Conservation (phyloP, 2,329 filamentous ascomycete species). For the Claviceps monticola region DNA sequence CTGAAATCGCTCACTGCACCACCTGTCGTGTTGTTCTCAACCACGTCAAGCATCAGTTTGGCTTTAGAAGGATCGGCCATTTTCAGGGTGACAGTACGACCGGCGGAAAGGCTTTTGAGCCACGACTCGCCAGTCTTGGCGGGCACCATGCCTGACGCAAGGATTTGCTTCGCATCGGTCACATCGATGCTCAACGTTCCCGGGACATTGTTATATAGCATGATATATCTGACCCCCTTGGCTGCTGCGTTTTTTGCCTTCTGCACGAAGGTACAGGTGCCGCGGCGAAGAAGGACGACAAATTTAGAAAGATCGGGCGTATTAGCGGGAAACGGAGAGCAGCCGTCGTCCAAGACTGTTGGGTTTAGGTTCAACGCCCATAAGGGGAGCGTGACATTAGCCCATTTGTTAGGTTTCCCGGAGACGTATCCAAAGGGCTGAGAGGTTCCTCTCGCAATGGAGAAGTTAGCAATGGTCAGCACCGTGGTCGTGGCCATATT, state of each 20-base stretch:
- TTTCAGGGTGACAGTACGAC: conserved; percentile 23
- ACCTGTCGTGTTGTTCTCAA: neutral
- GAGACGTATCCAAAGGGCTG: conserved; percentile 24
- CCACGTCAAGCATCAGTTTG: neutral
- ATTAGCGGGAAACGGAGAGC: conserved; percentile 31
- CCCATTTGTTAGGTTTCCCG: conserved; percentile 25
- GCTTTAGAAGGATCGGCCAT: conserved; percentile 18
- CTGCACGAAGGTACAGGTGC: conserved; percentile 26
- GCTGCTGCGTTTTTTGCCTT: conserved; percentile 6
- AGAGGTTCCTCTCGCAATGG: neutral
- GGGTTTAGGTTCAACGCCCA: conserved; percentile 29
- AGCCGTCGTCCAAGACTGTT: conserved; percentile 31
- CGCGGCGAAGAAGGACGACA: conserved; percentile 41
- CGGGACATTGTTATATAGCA: conserved; percentile 43
- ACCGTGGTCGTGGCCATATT: conserved; percentile 11
- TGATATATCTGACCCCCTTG: conserved; percentile 43
- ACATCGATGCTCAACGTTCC: conserved; percentile 3
- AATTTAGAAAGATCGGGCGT: conserved; percentile 37
- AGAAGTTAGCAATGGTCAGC: neutral
- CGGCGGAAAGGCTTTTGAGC: conserved; percentile 23
- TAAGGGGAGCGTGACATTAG: conserved; percentile 23
- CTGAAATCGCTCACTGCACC: conserved; percentile 5
- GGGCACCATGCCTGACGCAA: conserved; percentile 13
- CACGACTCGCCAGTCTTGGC: conserved; percentile 31
- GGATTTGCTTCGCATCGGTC: conserved; percentile 19